phyloP scores from a whole-genome alignment of 2,329 filamentous ascomycete species.

The Xylaria sp. region DNA sequence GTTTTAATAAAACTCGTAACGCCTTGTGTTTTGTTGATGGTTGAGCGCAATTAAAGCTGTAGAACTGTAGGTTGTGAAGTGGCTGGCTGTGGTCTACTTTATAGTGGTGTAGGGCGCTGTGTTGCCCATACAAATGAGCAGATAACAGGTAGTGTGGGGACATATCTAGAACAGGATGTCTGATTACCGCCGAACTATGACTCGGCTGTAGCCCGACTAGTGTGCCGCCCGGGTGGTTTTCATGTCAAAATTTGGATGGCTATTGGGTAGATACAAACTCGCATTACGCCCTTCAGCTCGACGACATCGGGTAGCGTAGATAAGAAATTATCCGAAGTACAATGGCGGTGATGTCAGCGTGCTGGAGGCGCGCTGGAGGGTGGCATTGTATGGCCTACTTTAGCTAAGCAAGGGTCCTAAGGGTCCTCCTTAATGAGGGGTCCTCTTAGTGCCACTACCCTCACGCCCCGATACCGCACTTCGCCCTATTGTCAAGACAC shows the following conservation, averaged over 20 bases:
- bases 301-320: constrained; percentile 28
- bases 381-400: background rate
- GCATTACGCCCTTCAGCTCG: constrained; percentile 26
- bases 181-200: too few species aligned
- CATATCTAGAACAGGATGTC: too few species aligned
- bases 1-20: too few species aligned
- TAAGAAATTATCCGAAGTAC: background rate
- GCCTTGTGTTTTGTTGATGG: too few species aligned
- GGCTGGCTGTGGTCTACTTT: too few species aligned
- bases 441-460: too few species aligned
- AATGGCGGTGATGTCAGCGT: background rate
- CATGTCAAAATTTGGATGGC: background rate
- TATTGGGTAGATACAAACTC: constrained; percentile 11
- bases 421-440: background rate
- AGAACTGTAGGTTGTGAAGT: too few species aligned
- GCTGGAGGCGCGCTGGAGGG: background rate
- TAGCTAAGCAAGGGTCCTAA: background rate
- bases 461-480: constrained; percentile 12
- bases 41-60: too few species aligned
- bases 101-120: too few species aligned
- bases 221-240: background rate
- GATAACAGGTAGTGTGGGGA: too few species aligned
- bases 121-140: too few species aligned
- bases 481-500: background rate
- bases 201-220: constrained; percentile 15